Evolutionary conservation across 75 land plant genomes (phyloP).

Genomic region (Cupressus sempervirens): DNA sequence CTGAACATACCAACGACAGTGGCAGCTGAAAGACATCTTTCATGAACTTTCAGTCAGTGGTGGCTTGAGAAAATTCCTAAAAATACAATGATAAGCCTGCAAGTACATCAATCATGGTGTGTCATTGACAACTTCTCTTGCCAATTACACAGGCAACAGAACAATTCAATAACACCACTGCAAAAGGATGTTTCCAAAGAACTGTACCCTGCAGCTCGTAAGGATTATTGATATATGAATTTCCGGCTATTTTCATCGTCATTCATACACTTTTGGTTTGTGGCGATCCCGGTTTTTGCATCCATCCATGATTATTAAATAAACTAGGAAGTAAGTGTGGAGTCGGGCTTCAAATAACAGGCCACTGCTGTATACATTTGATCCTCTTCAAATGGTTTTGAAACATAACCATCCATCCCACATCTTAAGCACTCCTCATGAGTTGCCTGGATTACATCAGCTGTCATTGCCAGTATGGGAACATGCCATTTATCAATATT

Average conservation of each 20-base stretch:
- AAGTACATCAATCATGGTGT: neutral
- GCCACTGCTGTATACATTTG: constrained; percentile 72
- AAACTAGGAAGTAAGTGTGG: constrained; percentile 9
- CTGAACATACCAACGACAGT: neutral
- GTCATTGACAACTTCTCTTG: neutral
- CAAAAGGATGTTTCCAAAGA: neutral
- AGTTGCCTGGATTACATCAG: constrained; percentile 92
- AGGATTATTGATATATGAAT: neutral
- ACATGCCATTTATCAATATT: constrained; percentile 37
- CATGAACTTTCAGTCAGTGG: neutral
- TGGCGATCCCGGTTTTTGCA: neutral
- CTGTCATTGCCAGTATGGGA: constrained; percentile 93
- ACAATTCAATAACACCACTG: neutral
- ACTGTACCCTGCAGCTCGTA: neutral
- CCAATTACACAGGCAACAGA: neutral
- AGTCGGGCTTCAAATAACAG: constrained; percentile 33
- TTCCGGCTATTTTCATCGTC: neutral
- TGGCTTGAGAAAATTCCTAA: neutral
- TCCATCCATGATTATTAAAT: neutral
- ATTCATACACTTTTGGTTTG: neutral
- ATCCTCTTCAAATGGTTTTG: constrained; percentile 87
- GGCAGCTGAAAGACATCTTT: neutral
- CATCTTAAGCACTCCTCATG: constrained; percentile 70
- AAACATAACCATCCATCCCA: constrained; percentile 94
- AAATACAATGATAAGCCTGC: neutral